phyloP scores from a whole-genome alignment of 306 rosid species.

The Acacia confusa region DNA sequence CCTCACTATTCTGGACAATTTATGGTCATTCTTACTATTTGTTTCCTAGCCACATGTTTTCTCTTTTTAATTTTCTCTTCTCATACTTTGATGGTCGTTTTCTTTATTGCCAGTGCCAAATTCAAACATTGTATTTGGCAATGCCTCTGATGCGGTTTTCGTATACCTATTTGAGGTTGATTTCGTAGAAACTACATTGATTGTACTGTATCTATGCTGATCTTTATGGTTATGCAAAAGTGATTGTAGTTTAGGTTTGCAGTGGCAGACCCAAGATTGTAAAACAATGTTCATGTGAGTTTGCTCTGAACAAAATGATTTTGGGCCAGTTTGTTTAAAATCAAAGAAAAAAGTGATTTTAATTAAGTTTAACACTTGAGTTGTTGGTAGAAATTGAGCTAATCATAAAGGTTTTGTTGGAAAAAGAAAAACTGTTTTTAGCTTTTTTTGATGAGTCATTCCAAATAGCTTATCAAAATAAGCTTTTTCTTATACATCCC shows the following conservation, averaged over 20 bases:
- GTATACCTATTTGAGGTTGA: not conserved
- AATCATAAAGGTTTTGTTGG: no score
- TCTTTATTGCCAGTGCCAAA: not conserved
- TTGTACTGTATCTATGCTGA: not conserved
- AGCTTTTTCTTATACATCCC: no score
- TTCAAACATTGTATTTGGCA: not conserved
- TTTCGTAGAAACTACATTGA: not conserved
- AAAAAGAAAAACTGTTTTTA: no score
- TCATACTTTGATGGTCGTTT: conserved; percentile 6
- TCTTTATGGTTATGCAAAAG: not conserved
- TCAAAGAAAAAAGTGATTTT: no score
- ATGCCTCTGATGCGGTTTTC: not conserved
- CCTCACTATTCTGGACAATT: conserved; percentile 20
- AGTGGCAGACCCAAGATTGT: not conserved
- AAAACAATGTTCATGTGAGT: not conserved
- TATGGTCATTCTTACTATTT: not conserved
- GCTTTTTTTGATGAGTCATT: no score
- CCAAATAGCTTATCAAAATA: no score
- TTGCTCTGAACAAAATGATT: not conserved
- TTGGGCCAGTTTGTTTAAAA: not conserved
- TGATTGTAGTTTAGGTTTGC: not conserved
- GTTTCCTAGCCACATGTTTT: not conserved
- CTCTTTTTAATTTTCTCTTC: not conserved
- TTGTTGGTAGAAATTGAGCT: no score
- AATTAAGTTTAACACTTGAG: no score